Evolutionary conservation across 805 yeast genomes (phyloP), one percentile per base, ranked within the genome.

Genomic region (Metschnikowia cerradonensis): DNA sequence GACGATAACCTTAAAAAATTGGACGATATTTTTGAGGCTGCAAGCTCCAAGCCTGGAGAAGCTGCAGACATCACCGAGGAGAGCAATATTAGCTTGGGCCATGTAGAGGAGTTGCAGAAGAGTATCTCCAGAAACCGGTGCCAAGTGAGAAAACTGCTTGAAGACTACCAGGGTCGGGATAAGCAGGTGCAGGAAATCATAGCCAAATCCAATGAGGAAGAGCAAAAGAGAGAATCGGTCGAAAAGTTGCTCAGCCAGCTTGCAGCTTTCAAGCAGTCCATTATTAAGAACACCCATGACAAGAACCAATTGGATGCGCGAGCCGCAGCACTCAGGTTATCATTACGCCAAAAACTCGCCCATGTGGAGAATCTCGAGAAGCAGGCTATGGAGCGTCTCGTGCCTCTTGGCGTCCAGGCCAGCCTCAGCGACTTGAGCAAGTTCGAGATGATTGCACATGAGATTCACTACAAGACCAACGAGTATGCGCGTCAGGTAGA

Each of bases 341-440:
- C 49, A 0, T 50, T 73, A 20, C 58, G 75, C 17, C 52, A 53
- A 35, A 71, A 71, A 51, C 52, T 68, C 15, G 52, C 54, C 2
- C 51, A 51, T 1, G 61, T 70, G 33, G 56, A 60, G 48, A 36
- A 47, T 11, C 57, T 64, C 10, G 65, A 64, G 36, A 62, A 62
- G 14, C 56, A 65, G 33, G 51, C 69, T 8, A 47, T 62, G 31
- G 49, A 57, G 22, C 57, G 57, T 40, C 51, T 73, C 57, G 61
- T 73, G 52, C 72, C 75, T 1, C 54, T 72, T 8, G 72, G 71
- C 47, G 68, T 71, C 2, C 60, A 57, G 40, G 44, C 54, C 5
- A 47, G 53, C 14, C 40, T 59, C 2, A 56, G 59, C 32, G 59
- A 59, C 44, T 55, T 67, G 42, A 56, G 54, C 6, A 67, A 65